phyloP scores from a whole-genome alignment of 1,284 basidiomycete genomes.

The Pterulicium gracile region DNA sequence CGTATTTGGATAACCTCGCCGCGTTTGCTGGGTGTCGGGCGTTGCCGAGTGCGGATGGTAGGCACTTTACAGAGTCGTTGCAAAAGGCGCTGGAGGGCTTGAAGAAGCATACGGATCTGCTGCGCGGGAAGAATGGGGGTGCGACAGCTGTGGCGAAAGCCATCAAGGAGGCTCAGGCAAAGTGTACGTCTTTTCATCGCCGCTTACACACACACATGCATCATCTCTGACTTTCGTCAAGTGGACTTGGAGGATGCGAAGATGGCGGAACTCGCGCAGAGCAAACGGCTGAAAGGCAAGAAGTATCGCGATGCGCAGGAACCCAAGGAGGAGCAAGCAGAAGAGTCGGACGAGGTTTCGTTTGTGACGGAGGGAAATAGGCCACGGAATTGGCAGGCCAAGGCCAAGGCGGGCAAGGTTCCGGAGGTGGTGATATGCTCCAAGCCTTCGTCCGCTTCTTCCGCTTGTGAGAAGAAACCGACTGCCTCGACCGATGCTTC shows the following conservation, averaged over 20 bases:
- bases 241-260: slow-evolving; percentile 37
- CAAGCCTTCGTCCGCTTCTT: slow-evolving; percentile 7
- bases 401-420: slow-evolving; percentile 8
- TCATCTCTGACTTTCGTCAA: slow-evolving; percentile 14
- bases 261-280: slow-evolving; percentile 30
- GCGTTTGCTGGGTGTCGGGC: slow-evolving; percentile 56
- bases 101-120: slow-evolving; percentile 52
- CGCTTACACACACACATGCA: slow-evolving; percentile 2
- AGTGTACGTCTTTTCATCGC: slow-evolving; percentile 29
- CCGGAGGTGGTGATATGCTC: background rate
- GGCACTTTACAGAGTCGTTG: slow-evolving; percentile 81
- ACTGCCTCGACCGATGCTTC: slow-evolving; percentile 5
- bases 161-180: slow-evolving; percentile 50
- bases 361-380: background rate
- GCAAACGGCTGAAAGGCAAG: slow-evolving; percentile 68
- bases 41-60: slow-evolving; percentile 61
- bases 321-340: slow-evolving; percentile 14
- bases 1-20: slow-evolving; percentile 71
- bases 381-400: slow-evolving; percentile 1
- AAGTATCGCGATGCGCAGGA: slow-evolving; percentile 41
- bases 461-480: no score
- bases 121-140: slow-evolving; percentile 44
- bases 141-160: slow-evolving; percentile 45
- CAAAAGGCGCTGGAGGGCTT: slow-evolving; percentile 51
- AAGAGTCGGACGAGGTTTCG: slow-evolving; percentile 4